Conservation (phyloP, 495 filamentous ascomycete genomes). For the Lophiostoma macrostomum region DNA sequence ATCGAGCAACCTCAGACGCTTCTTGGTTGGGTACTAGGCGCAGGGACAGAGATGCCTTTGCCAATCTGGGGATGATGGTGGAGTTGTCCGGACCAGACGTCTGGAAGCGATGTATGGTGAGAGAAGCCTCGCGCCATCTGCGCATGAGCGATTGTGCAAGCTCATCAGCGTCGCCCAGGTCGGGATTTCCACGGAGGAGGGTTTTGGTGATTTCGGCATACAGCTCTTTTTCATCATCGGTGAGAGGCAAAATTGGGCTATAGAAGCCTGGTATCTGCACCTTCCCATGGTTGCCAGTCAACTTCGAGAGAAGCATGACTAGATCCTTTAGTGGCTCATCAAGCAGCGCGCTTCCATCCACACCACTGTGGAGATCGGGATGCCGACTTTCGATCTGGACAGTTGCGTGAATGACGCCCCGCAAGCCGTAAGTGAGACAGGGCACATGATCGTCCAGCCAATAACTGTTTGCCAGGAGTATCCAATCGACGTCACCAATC, state of each 20-base stretch:
- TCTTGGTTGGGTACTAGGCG: conserved; percentile 92
- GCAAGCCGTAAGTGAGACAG: conserved; percentile 89
- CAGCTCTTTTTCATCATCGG: conserved; percentile 69
- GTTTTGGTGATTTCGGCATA: conserved; percentile 80
- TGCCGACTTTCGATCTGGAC: conserved; percentile 78
- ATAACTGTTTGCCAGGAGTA: conserved; percentile 93
- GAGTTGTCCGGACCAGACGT: conserved; percentile 78
- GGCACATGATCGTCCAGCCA: conserved; percentile 96
- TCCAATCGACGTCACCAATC: conserved; percentile 89
- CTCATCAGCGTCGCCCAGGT: conserved; percentile 61
- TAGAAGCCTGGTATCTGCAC: conserved; percentile 76
- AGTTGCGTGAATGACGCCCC: conserved; percentile 93
- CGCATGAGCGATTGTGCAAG: conserved; percentile 81
- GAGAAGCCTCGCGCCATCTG: conserved; percentile 90
- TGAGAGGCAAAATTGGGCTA: conserved; percentile 73
- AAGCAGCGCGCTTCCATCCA: conserved; percentile 84
- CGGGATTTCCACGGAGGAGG: conserved; percentile 66
- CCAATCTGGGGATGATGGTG: conserved; percentile 82
- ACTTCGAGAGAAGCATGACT: conserved; percentile 69
- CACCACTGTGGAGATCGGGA: conserved; percentile 90
- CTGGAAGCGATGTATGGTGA: conserved; percentile 90
- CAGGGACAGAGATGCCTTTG: conserved; percentile 80
- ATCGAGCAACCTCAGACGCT: conserved; percentile 65
- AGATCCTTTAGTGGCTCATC: conserved; percentile 91
- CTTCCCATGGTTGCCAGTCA: conserved; percentile 66